Percentiles rank a stretch among this genome's conserved stretches.
Conservation (phyloP, 352 stramenopile species). For the Phytophthora capsici region DNA sequence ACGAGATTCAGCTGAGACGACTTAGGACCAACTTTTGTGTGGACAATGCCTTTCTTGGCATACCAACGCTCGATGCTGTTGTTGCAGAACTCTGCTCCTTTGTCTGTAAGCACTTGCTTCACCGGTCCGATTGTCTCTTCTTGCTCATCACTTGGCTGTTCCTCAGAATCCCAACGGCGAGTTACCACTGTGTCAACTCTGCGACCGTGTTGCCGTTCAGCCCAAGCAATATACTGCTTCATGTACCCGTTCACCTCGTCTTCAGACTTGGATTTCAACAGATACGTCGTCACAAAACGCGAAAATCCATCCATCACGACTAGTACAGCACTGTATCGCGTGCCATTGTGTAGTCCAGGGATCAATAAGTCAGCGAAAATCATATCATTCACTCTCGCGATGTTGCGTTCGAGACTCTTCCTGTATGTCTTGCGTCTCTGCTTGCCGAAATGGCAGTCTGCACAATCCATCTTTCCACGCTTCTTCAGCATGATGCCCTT, state of each 20-base stretch:
- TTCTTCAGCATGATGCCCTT: conserved; percentile 23
- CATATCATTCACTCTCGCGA: conserved; percentile 11
- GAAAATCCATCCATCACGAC: conserved; percentile 18
- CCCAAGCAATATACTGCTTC: conserved; percentile 3
- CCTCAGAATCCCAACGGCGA: no score
- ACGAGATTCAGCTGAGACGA: no score
- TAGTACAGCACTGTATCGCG: conserved; percentile 1
- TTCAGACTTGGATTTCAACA: conserved; percentile 3
- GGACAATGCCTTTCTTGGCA: no score
- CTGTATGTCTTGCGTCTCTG: conserved; percentile 10
- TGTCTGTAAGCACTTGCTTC: no score
- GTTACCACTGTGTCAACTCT: neutral
- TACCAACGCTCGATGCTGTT: no score
- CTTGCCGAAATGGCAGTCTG: conserved; percentile 16
- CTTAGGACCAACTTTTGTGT: no score
- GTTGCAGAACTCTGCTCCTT: no score
- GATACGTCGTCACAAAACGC: conserved; percentile 7
- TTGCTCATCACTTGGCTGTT: no score
- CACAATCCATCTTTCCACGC: conserved; percentile 13
- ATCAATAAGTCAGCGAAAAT: conserved; percentile 21
- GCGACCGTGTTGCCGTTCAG: neutral
- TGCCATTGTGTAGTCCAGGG: conserved; percentile 7
- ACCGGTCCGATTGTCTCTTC: no score
- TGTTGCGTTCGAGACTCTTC: conserved; percentile 7
- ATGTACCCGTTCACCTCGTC: conserved; percentile 3